A percentile compares a stretch with the other conserved stretches of the same genome.
These are phyloP conservation scores for Jimgerdemannia lactiflua DNA, from an alignment of 192 early-diverging fungal genomes.

Conservation along the genomic window DNA sequence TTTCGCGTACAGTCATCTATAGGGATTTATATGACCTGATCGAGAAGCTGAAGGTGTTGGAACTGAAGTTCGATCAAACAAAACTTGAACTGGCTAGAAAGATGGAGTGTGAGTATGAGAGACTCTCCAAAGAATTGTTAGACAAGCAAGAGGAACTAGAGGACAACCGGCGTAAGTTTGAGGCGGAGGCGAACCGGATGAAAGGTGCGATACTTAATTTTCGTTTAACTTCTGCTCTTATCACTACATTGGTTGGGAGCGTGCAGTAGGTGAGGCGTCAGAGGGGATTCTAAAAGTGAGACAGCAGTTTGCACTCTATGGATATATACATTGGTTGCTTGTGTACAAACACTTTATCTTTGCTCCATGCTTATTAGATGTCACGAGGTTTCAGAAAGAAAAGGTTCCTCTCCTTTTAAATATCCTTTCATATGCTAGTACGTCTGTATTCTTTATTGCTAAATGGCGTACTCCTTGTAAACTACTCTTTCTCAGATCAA, in stretches of 20 bases:
- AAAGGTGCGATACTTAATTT: conserved; percentile 11
- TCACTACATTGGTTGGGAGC: too few relatives aligned
- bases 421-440: too few relatives aligned
- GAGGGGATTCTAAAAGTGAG: too few relatives aligned
- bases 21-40: conserved; percentile 17
- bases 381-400: conserved; percentile 14
- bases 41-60: conserved; percentile 11
- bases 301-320: too few relatives aligned
- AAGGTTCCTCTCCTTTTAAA: conserved; percentile 1
- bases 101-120: conserved; percentile 14
- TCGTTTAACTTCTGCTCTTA: not conserved
- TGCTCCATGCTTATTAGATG: conserved; percentile 4
- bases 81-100: conserved; percentile 9
- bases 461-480: not conserved
- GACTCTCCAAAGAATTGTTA: conserved; percentile 1
- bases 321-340: too few relatives aligned
- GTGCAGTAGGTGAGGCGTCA: too few relatives aligned
- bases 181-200: conserved; percentile 10
- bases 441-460: not conserved
- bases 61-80: conserved; percentile 12
- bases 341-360: not conserved
- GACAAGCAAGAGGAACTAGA: conserved; percentile 7
- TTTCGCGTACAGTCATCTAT: conserved; percentile 8
- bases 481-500: conserved; percentile 7
- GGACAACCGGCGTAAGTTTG: conserved; percentile 8